Conservation (phyloP, 495 filamentous ascomycete species). For the Penicillium cataractarum region DNA sequence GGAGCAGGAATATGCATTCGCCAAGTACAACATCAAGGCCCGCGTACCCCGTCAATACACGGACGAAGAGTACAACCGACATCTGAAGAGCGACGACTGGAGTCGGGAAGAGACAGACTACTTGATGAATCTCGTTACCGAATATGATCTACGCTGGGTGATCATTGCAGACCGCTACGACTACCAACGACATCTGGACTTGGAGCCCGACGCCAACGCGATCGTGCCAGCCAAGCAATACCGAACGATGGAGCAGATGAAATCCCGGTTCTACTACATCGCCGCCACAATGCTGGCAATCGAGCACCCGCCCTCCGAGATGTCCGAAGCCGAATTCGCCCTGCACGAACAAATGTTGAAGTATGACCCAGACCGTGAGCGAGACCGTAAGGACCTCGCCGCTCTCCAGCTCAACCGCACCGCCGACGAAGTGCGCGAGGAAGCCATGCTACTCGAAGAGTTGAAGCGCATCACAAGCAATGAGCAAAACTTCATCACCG, state of each 20-base stretch:
- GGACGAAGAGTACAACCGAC: slow-evolving; percentile 80
- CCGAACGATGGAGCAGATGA: slow-evolving; percentile 86
- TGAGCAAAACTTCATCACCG: slow-evolving; percentile 79
- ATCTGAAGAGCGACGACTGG: slow-evolving; percentile 77
- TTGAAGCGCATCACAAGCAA: slow-evolving; percentile 85
- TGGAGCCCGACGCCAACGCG: slow-evolving; percentile 41
- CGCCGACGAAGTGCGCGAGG: slow-evolving; percentile 87
- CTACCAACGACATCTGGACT: slow-evolving; percentile 57
- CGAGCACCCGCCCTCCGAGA: slow-evolving; percentile 77
- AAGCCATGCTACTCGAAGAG: slow-evolving; percentile 84
- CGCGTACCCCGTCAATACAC: slow-evolving; percentile 72
- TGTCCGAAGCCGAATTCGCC: slow-evolving; percentile 80
- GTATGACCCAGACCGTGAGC: slow-evolving; percentile 79
- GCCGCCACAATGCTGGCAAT: slow-evolving; percentile 84
- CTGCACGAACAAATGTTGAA: slow-evolving; percentile 81
- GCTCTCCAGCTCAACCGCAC: slow-evolving; percentile 75
- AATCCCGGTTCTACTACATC: slow-evolving; percentile 85
- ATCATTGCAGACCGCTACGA: slow-evolving; percentile 95
- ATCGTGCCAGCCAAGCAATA: slow-evolving; percentile 44
- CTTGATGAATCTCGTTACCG: slow-evolving; percentile 68
- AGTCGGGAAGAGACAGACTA: slow-evolving; percentile 92
- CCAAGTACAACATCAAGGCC: slow-evolving; percentile 83
- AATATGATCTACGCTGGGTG: slow-evolving; percentile 85
- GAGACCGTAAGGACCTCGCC: slow-evolving; percentile 80
- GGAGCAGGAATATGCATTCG: slow-evolving; percentile 54